Evolutionary conservation across 2,329 filamentous ascomycete genomes (phyloP), one percentile per base, ranked within the genome.

Genomic region (Cladosporium sp.): DNA sequence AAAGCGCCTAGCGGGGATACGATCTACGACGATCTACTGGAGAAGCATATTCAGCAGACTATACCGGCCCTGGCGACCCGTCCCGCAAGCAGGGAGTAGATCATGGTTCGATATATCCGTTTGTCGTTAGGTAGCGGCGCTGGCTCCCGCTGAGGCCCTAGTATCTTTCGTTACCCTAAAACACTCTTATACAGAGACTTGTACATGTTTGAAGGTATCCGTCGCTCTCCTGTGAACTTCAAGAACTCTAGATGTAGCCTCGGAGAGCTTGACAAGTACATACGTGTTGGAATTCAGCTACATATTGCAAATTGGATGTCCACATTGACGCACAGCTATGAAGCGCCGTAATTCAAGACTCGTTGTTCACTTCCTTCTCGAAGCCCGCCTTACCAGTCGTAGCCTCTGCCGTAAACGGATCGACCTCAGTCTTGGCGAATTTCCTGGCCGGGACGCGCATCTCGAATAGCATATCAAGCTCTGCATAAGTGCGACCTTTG

Each of bases 391-490:
- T 62, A 4, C 60, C 60, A 16, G 46, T 33, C 14, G 60, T 62
- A 14, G 60, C 60, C 16, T 62, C 60, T 2, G 60, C 60, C 21
- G 60, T 62, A 31, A 62, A 62, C 16, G 60, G 60, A 23, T 62
- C 28, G 5, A 62, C 60, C 31, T 62, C 60, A 11, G 60, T 62
- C 52, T 58, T 64, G 5, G 37, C 67, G 21, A 83, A 84, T 67
- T 80, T 79, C 46, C 80, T 73, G 2, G 81, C 81, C 0, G 79
- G 75, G 1, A 83, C 69, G 1, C 74, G 68, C 11, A 78, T 77
- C 68, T 81, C 77, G 61, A 77, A 79, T 82, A 86, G 85, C 69
- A 85, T 82, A 62, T 85, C 83, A 66, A 85, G 84, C 68, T 86
- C 83, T 70, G 84, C 83, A 5, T 85, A 76, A 0, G 80, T 85